phyloP scores from a whole-genome alignment of 768 basidiomycete species.

The Dentipellis sp. region DNA sequence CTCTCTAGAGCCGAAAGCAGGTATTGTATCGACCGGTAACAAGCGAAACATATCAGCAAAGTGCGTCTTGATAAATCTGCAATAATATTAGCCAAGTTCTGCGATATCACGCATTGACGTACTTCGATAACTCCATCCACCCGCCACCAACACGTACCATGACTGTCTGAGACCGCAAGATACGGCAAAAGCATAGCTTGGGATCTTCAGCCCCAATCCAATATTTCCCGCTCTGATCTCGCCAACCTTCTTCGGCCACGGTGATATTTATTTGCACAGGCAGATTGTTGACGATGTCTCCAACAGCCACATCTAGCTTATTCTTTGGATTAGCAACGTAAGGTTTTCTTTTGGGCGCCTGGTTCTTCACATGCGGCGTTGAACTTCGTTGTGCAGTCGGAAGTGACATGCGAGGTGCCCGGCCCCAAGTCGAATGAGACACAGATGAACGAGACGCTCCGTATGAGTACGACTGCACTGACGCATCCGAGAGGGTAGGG shows the following conservation, averaged over 20 bases:
- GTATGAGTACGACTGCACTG: constrained; percentile 38
- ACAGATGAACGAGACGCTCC: constrained; percentile 36
- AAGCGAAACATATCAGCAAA: constrained; percentile 78
- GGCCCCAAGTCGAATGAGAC: constrained; percentile 54
- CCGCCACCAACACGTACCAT: constrained; percentile 97
- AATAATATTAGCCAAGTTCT: neutral
- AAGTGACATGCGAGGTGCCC: constrained; percentile 57
- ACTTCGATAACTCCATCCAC: constrained; percentile 90
- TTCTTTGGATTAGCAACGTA: constrained; percentile 87
- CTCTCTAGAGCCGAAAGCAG: constrained; percentile 37
- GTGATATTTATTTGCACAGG: constrained; percentile 78
- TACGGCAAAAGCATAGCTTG: constrained; percentile 86
- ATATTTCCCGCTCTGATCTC: constrained; percentile 89
- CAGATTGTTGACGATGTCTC: constrained; percentile 83
- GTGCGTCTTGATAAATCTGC: constrained; percentile 70
- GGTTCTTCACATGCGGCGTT: constrained; percentile 37
- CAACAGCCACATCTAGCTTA: constrained; percentile 88
- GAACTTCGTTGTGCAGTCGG: constrained; percentile 31
- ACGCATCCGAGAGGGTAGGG: constrained; percentile 55
- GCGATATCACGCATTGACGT: constrained; percentile 19
- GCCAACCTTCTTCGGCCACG: constrained; percentile 78
- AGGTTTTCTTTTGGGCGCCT: constrained; percentile 40
- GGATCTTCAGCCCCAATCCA: constrained; percentile 93
- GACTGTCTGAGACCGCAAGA: constrained; percentile 83
- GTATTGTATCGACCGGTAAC: constrained; percentile 45